Percentiles rank a stretch among this genome's conserved stretches.
phyloP scores from a whole-genome alignment of 1,284 basidiomycete genomes.

The Calocybe gambosa region DNA sequence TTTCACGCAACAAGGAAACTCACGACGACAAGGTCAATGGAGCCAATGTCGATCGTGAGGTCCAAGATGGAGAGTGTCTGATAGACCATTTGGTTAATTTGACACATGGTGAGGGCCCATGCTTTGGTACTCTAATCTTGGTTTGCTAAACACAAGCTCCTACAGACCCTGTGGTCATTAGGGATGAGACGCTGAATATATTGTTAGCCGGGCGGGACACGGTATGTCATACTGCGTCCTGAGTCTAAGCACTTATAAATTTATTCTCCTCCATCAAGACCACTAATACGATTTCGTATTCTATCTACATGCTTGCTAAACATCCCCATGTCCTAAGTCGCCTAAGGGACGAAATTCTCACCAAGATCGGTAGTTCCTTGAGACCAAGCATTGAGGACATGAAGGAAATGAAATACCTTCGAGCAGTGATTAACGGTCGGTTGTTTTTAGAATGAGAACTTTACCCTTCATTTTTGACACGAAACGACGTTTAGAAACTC shows the following conservation, averaged over 20 bases:
- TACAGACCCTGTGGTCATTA: constrained; percentile 29
- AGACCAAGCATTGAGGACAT: constrained; percentile 37
- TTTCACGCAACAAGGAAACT: constrained; percentile 19
- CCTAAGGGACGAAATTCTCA: constrained; percentile 30
- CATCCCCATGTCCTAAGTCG: constrained; percentile 30
- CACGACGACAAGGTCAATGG: constrained; percentile 6
- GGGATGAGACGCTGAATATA: constrained; percentile 37
- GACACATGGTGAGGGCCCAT: constrained; percentile 31
- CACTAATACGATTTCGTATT: constrained; percentile 34
- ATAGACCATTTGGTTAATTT: constrained; percentile 34
- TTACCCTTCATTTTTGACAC: background rate
- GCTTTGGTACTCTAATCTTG: background rate
- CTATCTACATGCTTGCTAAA: constrained; percentile 39
- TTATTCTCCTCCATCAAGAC: constrained; percentile 23
- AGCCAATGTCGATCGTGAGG: constrained; percentile 16
- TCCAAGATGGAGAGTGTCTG: constrained; percentile 30
- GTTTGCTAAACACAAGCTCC: background rate
- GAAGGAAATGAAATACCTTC: constrained; percentile 38
- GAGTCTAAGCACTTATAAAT: background rate
- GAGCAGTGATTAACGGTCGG: constrained; percentile 38
- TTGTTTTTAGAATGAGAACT: background rate
- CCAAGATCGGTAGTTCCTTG: constrained; percentile 28
- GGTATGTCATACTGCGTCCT: constrained; percentile 18
- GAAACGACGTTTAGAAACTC: constrained; percentile 20
- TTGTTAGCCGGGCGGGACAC: constrained; percentile 35